A percentile compares a stretch with the other conserved stretches of the same genome.
Conservation (phyloP, 148 eudicot genomes). For the Camellia lanceoleosa region DNA sequence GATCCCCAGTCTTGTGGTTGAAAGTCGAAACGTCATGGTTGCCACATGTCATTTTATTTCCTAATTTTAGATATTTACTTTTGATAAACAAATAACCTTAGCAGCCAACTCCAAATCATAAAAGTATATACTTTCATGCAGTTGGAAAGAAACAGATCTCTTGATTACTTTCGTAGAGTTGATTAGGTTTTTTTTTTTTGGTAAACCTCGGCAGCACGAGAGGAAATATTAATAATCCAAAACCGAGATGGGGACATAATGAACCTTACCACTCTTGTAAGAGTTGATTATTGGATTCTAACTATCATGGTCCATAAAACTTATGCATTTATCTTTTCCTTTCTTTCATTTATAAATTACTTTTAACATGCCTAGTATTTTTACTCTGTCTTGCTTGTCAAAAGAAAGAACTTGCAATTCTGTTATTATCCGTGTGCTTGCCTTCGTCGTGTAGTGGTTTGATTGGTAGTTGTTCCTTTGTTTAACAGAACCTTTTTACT, state of each 20-base stretch:
- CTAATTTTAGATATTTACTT: neutral
- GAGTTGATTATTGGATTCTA: neutral
- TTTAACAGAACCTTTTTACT: neutral
- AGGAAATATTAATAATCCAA: too few relatives aligned
- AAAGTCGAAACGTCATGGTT: neutral
- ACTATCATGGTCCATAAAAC: neutral
- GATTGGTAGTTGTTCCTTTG: neutral
- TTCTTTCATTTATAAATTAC: too few relatives aligned
- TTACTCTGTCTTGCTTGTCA: too few relatives aligned
- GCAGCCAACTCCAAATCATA: neutral
- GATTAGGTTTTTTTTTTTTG: neutral
- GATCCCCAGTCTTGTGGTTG: neutral
- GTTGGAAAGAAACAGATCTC: neutral
- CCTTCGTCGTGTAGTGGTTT: neutral
- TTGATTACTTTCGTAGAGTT: neutral
- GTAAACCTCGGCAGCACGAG: too few relatives aligned
- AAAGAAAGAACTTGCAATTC: too few relatives aligned
- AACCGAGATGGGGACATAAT: too few relatives aligned
- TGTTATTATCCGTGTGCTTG: neutral
- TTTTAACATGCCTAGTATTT: too few relatives aligned
- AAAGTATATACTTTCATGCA: neutral
- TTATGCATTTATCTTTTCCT: too few relatives aligned
- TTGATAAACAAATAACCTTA: neutral
- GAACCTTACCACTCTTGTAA: too few relatives aligned
- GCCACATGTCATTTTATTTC: neutral